Evolutionary conservation across 2,329 filamentous ascomycete species (phyloP), one percentile per base, ranked within the genome.

Genomic region (Beauveria scarabaeidicola): DNA sequence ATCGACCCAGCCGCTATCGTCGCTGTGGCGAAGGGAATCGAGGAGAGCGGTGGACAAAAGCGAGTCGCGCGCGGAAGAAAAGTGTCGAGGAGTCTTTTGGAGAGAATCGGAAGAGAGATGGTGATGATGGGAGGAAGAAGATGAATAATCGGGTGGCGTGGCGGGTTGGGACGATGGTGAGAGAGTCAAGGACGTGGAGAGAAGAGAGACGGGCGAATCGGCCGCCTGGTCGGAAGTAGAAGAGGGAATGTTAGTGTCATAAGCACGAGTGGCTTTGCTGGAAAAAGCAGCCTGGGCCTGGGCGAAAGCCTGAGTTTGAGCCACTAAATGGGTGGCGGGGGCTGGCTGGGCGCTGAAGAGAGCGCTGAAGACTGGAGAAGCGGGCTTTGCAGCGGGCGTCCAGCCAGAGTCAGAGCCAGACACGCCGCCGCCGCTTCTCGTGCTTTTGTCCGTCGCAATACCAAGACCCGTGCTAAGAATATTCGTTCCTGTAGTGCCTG

Each of bases 1-100:
- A 59, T 68, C 64, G 62, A 64, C 58, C 38, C 63, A 51, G 48
- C 64, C 63, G 60, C 65, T 59, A 32, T 69, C 63, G 64, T 65
- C 62, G 64, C 71, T 66, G 60, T 62, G 56, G 53, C 65, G 58
- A 50, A 64, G 36, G 32, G 52, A 58, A n/a, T 60, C 66, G 51
- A 67, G 66, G 23, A 66, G 65, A 56, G 67, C 66, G 59, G 59
- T 59, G 61, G 63, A 59, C 59, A 61, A 61, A 61, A 62, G 65
- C 61, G 64, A 66, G 61, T 62, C 62, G 62, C 21, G 57, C 41
- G 29, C 46, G 10, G 50, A 47, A 13, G 54, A 41, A 15, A 19
- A 25, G 8, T 48, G 19, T 27, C 32, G 57, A 7, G 19, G 2
- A 15, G 13, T 10, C 23, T 44, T 52, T 63, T 67, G 64, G 64